These are phyloP conservation scores for Hibiscus trionum DNA, from an alignment of 345 rosid species.

Conservation along the genomic window DNA sequence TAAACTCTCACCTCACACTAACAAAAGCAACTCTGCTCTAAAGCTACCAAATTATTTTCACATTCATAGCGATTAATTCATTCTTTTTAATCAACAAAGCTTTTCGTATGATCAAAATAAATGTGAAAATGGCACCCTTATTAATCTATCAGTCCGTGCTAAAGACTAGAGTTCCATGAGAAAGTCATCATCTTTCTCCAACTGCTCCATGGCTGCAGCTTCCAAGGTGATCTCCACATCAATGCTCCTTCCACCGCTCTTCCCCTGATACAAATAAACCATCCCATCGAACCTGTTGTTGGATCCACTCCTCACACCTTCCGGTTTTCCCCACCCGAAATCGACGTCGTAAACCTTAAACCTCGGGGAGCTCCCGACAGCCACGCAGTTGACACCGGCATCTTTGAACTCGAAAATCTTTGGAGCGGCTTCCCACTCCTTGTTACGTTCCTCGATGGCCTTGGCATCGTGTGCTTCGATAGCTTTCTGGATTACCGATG, in stretches of 20 bases:
- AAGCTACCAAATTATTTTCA: too few relatives aligned
- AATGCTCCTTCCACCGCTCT: slow-evolving; percentile 66
- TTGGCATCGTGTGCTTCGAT: slow-evolving; percentile 55
- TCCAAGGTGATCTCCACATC: slow-evolving; percentile 84
- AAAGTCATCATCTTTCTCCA: slow-evolving; percentile 63
- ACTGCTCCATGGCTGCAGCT: slow-evolving; percentile 60
- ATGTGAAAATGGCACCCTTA: background rate
- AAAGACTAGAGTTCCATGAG: slow-evolving; percentile 24
- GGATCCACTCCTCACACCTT: slow-evolving; percentile 73
- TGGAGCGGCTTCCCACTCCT: slow-evolving; percentile 70
- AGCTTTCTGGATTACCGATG: slow-evolving; percentile 61
- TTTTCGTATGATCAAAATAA: too few relatives aligned
- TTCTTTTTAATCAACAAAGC: too few relatives aligned
- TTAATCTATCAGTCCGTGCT: background rate
- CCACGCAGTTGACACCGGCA: slow-evolving; percentile 81
- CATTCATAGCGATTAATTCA: too few relatives aligned
- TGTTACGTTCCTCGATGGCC: slow-evolving; percentile 67
- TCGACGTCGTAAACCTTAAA: slow-evolving; percentile 82
- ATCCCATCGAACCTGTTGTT: slow-evolving; percentile 92
- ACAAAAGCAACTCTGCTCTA: background rate
- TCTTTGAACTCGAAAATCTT: slow-evolving; percentile 78
- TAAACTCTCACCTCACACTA: background rate
- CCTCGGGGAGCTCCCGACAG: slow-evolving; percentile 95
- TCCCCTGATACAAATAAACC: slow-evolving; percentile 91
- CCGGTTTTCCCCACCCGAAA: slow-evolving; percentile 89